Base-by-base conservation (phyloP, 192 early-diverging fungal genomes). In the Dissophora ornata region DNA sequence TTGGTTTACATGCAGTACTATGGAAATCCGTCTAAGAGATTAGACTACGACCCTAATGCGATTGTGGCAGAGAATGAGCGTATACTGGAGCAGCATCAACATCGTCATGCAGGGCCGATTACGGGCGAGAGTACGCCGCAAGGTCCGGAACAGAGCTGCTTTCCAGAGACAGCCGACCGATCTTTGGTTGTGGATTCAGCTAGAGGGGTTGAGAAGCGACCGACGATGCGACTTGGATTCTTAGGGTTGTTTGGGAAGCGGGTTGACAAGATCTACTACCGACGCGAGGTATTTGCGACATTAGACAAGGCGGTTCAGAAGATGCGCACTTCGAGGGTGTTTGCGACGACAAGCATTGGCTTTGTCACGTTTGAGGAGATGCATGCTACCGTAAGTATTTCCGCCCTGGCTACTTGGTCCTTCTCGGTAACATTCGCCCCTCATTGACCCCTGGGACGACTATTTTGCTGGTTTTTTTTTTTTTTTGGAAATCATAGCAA, bases 341-440 rank as follows among this genome's bases (percentile, higher is more conserved):
- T 19, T 63, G 65, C 73, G 4, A 50, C 81, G n/a, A 83, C 90
- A 0, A 88, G 88, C 26, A 89, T 90, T 40, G 92, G 90, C 0
- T 94, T 94, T 81, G 90, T 94, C 16, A 94, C 92, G 12, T 94
- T 91, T 69, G 86, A 88, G 51, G 84, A 88, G 29, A 82, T 90
- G 25, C 83, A 86, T 10, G 81, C 87, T 30, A 91, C 92, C 28
- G 87, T 88, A 84, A 77, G 83, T 59, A 10, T 22, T 38, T 38
- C 36, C 6, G 36, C 36, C 36, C 13, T n/a, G n/a, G n/a, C 36
- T 38, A 38, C 36, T 38, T 38, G 36, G n/a, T n/a, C n/a, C n/a
- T n/a, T n/a, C n/a, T n/a, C n/a, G n/a, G n/a, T n/a, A n/a, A n/a
- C n/a, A n/a, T n/a, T n/a, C n/a, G n/a, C n/a, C n/a, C n/a, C n/a